These are phyloP conservation scores for Plasmodium malariae DNA, from an alignment of 169 alveolate species.

Conservation along the genomic window DNA sequence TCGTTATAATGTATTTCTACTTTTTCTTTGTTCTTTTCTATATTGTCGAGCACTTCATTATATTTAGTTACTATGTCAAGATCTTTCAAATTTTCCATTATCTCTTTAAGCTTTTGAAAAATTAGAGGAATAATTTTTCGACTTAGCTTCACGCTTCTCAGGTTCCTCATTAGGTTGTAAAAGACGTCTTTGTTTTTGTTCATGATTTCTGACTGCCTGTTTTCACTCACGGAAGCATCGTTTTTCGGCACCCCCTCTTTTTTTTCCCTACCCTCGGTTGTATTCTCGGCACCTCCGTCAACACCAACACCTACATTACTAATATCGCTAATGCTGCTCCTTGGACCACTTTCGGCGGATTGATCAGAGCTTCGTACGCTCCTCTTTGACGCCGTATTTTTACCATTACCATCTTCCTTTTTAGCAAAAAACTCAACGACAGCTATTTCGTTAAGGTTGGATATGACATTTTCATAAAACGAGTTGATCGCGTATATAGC, in stretches of 20 bases:
- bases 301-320: too few species aligned
- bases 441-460: slow-evolving; percentile 1
- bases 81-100: slow-evolving; percentile 54
- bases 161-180: slow-evolving; percentile 67
- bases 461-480: slow-evolving; percentile 36
- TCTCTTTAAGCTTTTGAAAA: slow-evolving; percentile 64
- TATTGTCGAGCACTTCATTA: slow-evolving; percentile 78
- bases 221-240: not conserved
- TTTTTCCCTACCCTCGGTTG: not conserved
- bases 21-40: slow-evolving; percentile 88
- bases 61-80: slow-evolving; percentile 32
- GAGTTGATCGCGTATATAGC: slow-evolving; percentile 45
- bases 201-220: too few species aligned
- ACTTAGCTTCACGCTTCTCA: slow-evolving; percentile 64
- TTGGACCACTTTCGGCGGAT: not conserved
- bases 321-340: not conserved
- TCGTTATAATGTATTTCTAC: slow-evolving; percentile 89
- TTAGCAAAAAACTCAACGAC: slow-evolving; percentile 34
- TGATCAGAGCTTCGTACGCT: not conserved
- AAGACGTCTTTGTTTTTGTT: slow-evolving; percentile 51
- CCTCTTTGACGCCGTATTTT: not conserved
- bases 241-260: not conserved
- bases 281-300: too few species aligned
- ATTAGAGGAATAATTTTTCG: slow-evolving; percentile 56
- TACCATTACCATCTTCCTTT: slow-evolving; percentile 3